A percentile compares a stretch with the other conserved stretches of the same genome.
These are phyloP conservation scores for Kuraishia hungarica DNA, from an alignment of 805 yeast genomes.

Conservation along the genomic window DNA sequence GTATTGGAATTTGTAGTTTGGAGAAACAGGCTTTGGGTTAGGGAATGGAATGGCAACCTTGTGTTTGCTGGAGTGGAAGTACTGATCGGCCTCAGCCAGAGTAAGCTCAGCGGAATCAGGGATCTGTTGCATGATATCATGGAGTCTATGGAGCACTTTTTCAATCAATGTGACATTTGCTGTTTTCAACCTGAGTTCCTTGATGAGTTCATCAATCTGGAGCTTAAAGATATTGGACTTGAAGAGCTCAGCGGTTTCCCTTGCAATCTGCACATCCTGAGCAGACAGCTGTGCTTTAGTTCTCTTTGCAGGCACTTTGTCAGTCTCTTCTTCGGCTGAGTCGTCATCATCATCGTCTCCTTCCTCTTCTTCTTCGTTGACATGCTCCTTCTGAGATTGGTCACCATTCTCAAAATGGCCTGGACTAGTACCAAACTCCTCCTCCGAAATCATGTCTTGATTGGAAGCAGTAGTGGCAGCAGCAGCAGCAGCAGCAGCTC, in stretches of 20 bases:
- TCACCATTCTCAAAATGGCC: slow-evolving; percentile 9
- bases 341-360: slow-evolving; percentile 17
- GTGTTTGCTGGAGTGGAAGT: slow-evolving; percentile 34
- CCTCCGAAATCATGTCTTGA: neutral
- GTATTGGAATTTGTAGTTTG: slow-evolving; percentile 66
- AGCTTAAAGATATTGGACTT: slow-evolving; percentile 92
- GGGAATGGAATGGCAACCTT: slow-evolving; percentile 73
- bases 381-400: slow-evolving; percentile 4
- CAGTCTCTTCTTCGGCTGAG: slow-evolving; percentile 14
- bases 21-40: slow-evolving; percentile 73
- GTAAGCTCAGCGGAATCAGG: slow-evolving; percentile 46
- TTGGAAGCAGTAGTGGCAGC: neutral
- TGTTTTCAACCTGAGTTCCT: slow-evolving; percentile 72
- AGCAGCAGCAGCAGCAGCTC: neutral
- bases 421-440: slow-evolving; percentile 1
- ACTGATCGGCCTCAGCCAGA: slow-evolving; percentile 50
- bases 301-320: slow-evolving; percentile 3
- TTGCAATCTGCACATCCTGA: slow-evolving; percentile 82
- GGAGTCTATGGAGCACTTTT: slow-evolving; percentile 64
- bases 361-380: slow-evolving; percentile 18
- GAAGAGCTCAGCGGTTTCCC: slow-evolving; percentile 91
- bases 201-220: slow-evolving; percentile 85
- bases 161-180: slow-evolving; percentile 58
- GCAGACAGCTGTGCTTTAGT: slow-evolving; percentile 35
- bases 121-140: slow-evolving; percentile 56